These are phyloP conservation scores for Coemansia sp. DNA, from an alignment of 192 early-diverging fungal genomes.

Conservation along the genomic window DNA sequence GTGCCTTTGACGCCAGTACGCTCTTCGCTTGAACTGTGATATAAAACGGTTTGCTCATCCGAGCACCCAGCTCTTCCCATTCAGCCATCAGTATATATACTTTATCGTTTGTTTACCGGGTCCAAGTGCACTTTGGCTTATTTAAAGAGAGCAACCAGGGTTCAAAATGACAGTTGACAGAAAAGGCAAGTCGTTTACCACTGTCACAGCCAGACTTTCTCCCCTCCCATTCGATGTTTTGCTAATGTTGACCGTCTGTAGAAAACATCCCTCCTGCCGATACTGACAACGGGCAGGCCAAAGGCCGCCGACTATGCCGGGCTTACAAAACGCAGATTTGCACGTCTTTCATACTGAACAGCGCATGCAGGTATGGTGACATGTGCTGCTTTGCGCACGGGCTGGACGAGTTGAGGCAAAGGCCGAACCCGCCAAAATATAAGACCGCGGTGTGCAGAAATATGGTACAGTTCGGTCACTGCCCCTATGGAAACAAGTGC, in stretches of 20 bases:
- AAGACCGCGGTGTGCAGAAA: conserved; percentile 37
- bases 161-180: neutral
- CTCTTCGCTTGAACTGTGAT: too few species aligned
- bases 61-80: too few species aligned
- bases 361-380: conserved; percentile 17
- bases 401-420: conserved; percentile 13
- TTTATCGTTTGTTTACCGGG: too few species aligned
- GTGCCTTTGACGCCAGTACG: too few species aligned
- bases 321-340: conserved; percentile 45
- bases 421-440: conserved; percentile 27
- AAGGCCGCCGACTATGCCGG: conserved; percentile 5
- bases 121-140: too few species aligned
- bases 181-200: neutral
- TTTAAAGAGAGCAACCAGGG: too few species aligned
- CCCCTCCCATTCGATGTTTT: too few species aligned
- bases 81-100: too few species aligned
- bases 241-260: neutral
- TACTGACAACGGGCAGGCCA: neutral
- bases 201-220: too few species aligned
- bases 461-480: conserved; percentile 8
- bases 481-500: conserved; percentile 42
- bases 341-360: conserved; percentile 7
- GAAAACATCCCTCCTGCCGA: neutral
- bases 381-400: conserved; percentile 46
- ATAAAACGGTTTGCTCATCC: too few species aligned